Percentiles rank a stretch among this genome's conserved stretches.
These are phyloP conservation scores for Volvariella volvacea DNA, from an alignment of 1,284 basidiomycete species.

Conservation along the genomic window DNA sequence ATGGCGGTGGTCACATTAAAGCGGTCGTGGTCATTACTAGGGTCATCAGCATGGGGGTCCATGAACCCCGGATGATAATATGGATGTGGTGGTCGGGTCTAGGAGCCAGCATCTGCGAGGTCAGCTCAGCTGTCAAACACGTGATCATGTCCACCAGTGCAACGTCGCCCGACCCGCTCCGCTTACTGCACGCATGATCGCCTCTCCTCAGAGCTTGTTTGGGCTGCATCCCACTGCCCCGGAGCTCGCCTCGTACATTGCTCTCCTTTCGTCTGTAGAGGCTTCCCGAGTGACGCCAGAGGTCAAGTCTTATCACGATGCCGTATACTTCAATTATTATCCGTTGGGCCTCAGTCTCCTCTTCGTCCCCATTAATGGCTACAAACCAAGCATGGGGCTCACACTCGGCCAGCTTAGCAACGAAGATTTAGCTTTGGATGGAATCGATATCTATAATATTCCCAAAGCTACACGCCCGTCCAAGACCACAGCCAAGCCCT, in stretches of 20 bases:
- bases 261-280: slow-evolving; percentile 23
- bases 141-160: slow-evolving; percentile 1
- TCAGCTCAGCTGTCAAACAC: too few species aligned
- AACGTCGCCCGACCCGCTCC: too few species aligned
- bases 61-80: not conserved
- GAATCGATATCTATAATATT: slow-evolving; percentile 78
- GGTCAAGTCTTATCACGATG: slow-evolving; percentile 74
- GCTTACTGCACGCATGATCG: too few species aligned
- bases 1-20: not conserved
- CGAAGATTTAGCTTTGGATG: slow-evolving; percentile 50
- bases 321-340: slow-evolving; percentile 81
- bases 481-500: slow-evolving; percentile 24
- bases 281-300: slow-evolving; percentile 35
- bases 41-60: not conserved
- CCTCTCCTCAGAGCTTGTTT: slow-evolving; percentile 26
- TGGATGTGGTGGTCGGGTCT: too few species aligned
- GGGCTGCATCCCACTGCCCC: slow-evolving; percentile 38
- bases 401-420: slow-evolving; percentile 41
- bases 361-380: slow-evolving; percentile 53
- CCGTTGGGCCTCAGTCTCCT: slow-evolving; percentile 73
- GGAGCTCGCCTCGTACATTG: slow-evolving; percentile 36
- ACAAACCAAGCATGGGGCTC: slow-evolving; percentile 46
- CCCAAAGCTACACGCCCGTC: slow-evolving; percentile 19
- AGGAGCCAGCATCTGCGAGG: too few species aligned
- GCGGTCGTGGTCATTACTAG: not conserved